Evolutionary conservation across 495 filamentous ascomycete species (phyloP).

Genomic region (Aspergillus bertholletiae): DNA sequence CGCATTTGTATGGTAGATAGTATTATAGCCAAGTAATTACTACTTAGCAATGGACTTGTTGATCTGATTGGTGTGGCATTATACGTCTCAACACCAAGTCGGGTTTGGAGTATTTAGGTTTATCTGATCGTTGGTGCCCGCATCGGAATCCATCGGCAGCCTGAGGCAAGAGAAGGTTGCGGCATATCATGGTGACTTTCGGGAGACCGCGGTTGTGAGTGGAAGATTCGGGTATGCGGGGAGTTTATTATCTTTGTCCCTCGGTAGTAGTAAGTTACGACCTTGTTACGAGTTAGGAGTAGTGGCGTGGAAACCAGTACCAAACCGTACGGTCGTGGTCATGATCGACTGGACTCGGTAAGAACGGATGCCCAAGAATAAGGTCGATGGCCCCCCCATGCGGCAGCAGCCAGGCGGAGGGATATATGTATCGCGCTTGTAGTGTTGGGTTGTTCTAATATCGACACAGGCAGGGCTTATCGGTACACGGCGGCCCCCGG

Average conservation of each 20-base stretch:
- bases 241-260: constrained; percentile 10
- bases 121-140: neutral
- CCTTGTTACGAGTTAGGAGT: too few relatives aligned
- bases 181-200: neutral
- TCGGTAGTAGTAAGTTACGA: constrained; percentile 3
- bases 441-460: neutral
- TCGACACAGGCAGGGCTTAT: neutral
- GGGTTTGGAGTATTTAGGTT: too few relatives aligned
- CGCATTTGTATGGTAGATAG: too few relatives aligned
- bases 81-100: too few relatives aligned
- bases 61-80: too few relatives aligned
- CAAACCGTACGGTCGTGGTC: neutral
- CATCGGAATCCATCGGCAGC: neutral
- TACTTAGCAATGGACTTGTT: neutral
- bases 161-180: neutral
- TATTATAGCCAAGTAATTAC: too few relatives aligned
- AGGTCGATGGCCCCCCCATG: too few relatives aligned
- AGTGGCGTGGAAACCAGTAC: neutral
- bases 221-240: constrained; percentile 18
- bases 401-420: neutral
- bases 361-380: too few relatives aligned
- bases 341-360: too few relatives aligned
- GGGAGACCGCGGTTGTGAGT: constrained; percentile 14
- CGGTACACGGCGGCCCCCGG: constrained; percentile 27
- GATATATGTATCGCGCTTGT: neutral